phyloP scores from a whole-genome alignment of 192 early-diverging fungal genomes.

The Geranomyces variabilis region DNA sequence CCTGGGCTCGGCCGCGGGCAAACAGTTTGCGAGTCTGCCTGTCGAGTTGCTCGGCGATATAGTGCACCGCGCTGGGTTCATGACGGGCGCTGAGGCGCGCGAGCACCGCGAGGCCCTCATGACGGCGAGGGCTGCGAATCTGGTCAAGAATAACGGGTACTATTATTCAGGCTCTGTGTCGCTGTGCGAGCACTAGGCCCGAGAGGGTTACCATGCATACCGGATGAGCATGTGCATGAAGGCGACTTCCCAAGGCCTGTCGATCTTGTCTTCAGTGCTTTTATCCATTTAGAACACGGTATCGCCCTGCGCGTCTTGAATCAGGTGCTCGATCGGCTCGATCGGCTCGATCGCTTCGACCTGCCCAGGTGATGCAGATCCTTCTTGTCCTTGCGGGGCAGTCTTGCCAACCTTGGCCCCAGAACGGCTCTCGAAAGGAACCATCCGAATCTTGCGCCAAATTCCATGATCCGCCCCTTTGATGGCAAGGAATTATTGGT shows the following conservation, averaged over 20 bases:
- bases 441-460: slow-evolving; percentile 25
- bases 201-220: too few species aligned
- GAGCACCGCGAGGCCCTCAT: too few species aligned
- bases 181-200: too few species aligned
- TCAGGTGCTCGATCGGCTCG: slow-evolving; percentile 2
- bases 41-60: too few species aligned
- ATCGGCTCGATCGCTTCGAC: not conserved
- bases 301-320: slow-evolving; percentile 21
- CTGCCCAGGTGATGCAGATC: not conserved
- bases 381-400: slow-evolving; percentile 1
- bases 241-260: slow-evolving; percentile 16
- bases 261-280: slow-evolving; percentile 15
- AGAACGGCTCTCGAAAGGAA: slow-evolving; percentile 20
- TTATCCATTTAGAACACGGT: slow-evolving; percentile 10
- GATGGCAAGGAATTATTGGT: slow-evolving; percentile 4
- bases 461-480: slow-evolving; percentile 22
- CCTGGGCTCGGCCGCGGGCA: too few species aligned
- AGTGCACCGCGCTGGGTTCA: too few species aligned
- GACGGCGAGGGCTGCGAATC: too few species aligned
- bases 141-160: too few species aligned
- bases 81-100: too few species aligned
- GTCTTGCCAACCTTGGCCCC: slow-evolving; percentile 10
- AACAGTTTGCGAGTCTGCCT: too few species aligned
- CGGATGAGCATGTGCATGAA: slow-evolving; percentile 24
- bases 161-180: too few species aligned